Percentiles rank a stretch among this genome's conserved stretches.
These are phyloP conservation scores for Physaria fendleri DNA, from an alignment of 345 rosid genomes.

Conservation along the genomic window DNA sequence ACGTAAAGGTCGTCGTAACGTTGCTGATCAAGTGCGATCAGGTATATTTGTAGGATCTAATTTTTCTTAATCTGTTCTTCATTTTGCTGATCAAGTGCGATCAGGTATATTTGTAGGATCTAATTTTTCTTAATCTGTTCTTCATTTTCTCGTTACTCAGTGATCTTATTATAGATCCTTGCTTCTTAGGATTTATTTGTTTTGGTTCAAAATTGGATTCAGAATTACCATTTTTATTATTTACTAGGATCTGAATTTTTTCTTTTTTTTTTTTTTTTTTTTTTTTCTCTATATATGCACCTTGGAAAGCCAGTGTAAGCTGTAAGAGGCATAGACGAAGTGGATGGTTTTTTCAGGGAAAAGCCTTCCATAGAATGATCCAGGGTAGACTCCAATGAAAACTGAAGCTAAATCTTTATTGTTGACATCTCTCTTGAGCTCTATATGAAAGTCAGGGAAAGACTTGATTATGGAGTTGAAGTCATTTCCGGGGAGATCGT, in stretches of 20 bases:
- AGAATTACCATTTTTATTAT: not conserved
- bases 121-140: too few relatives aligned
- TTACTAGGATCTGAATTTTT: constrained; percentile 18
- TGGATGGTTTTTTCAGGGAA: constrained; percentile 63
- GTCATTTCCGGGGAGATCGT: constrained; percentile 61
- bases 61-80: too few relatives aligned
- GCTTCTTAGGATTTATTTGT: too few relatives aligned
- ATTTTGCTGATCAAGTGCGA: too few relatives aligned
- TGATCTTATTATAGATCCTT: too few relatives aligned
- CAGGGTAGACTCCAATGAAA: constrained; percentile 59
- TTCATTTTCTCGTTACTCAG: too few relatives aligned
- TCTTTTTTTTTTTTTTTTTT: too few relatives aligned
- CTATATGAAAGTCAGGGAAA: constrained; percentile 45
- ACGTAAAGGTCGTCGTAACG: too few relatives aligned
- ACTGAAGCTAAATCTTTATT: constrained; percentile 26
- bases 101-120: too few relatives aligned
- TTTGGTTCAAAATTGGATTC: not conserved
- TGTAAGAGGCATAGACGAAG: constrained; percentile 63
- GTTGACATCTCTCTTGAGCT: constrained; percentile 29
- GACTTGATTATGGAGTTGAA: constrained; percentile 54
- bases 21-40: too few relatives aligned
- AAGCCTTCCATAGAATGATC: constrained; percentile 81
- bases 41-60: too few relatives aligned
- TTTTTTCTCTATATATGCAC: too few relatives aligned
- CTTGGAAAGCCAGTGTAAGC: constrained; percentile 94